Evolutionary conservation across 495 filamentous ascomycete genomes (phyloP).

Genomic region (Cenococcum geophilum): DNA sequence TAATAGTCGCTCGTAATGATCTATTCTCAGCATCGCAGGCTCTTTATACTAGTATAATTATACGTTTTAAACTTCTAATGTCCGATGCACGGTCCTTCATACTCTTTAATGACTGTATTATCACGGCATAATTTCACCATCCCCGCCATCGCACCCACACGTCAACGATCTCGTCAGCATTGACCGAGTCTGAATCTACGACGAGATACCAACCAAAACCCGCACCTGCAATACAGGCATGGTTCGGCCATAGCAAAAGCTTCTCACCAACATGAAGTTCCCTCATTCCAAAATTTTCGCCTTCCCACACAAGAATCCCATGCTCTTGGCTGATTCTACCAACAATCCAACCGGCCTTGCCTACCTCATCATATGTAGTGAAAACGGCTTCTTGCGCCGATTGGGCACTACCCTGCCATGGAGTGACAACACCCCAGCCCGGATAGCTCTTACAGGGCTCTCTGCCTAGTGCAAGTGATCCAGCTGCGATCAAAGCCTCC

Average conservation of each 20-base stretch:
- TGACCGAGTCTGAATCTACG: slow-evolving; percentile 52
- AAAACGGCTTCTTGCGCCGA: neutral
- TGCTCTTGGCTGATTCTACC: slow-evolving; percentile 41
- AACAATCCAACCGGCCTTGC: slow-evolving; percentile 39
- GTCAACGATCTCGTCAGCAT: slow-evolving; percentile 43
- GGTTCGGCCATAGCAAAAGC: slow-evolving; percentile 75
- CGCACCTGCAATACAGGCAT: slow-evolving; percentile 73
- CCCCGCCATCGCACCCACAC: slow-evolving; percentile 43
- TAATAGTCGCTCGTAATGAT: neutral
- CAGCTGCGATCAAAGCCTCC: slow-evolving; percentile 67
- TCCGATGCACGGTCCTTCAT: neutral
- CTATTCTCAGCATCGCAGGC: neutral
- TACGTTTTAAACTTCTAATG: neutral
- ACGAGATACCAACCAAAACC: slow-evolving; percentile 70
- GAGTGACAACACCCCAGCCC: slow-evolving; percentile 66
- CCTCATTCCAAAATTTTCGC: slow-evolving; percentile 47
- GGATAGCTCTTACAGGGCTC: slow-evolving; percentile 66
- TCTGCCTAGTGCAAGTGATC: slow-evolving; percentile 64
- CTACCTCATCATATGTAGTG: slow-evolving; percentile 31
- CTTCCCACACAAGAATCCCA: slow-evolving; percentile 42
- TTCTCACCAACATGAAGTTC: slow-evolving; percentile 53
- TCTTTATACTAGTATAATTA: neutral
- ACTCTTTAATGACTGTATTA: neutral
- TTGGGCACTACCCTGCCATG: slow-evolving; percentile 16
- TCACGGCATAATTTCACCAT: slow-evolving; percentile 33